phyloP scores from a whole-genome alignment of 2,329 filamentous ascomycete genomes.

The Penicillium sp. region DNA sequence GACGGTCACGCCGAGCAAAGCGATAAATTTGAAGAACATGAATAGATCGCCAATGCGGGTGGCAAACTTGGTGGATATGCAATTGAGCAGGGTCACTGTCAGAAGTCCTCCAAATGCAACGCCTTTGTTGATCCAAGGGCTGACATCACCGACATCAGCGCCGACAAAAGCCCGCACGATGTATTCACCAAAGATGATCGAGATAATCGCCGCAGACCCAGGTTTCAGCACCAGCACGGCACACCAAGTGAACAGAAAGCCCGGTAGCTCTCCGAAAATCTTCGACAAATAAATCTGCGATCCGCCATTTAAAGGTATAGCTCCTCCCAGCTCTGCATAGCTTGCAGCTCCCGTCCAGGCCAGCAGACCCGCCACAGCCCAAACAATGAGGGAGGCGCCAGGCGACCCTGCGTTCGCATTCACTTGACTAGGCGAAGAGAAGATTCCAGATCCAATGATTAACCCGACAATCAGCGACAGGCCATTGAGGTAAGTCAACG shows the following conservation, averaged over 20 bases:
- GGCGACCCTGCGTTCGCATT: conserved; percentile 89
- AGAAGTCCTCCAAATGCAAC: conserved; percentile 78
- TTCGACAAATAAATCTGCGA: conserved; percentile 93
- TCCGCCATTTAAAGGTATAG: conserved; percentile 93
- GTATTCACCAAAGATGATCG: conserved; percentile 98
- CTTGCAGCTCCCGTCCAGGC: conserved; percentile 96
- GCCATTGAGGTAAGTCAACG: conserved; percentile 90
- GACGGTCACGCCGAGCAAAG: conserved; percentile 80
- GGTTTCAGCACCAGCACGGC: conserved; percentile 93
- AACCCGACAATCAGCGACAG: conserved; percentile 86
- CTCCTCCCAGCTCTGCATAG: conserved; percentile 92
- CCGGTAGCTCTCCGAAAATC: conserved; percentile 90
- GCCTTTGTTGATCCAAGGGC: conserved; percentile 84
- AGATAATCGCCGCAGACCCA: conserved; percentile 87
- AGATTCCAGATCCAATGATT: conserved; percentile 96
- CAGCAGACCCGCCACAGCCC: conserved; percentile 84
- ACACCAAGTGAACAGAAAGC: conserved; percentile 96
- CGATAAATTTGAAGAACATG: conserved; percentile 96
- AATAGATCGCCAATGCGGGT: conserved; percentile 87
- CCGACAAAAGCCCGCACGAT: conserved; percentile 85
- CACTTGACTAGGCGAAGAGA: conserved; percentile 90
- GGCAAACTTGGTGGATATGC: conserved; percentile 83
- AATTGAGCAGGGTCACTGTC: conserved; percentile 81
- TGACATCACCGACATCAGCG: conserved; percentile 78
- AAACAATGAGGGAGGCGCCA: conserved; percentile 86